Base-by-base conservation (phyloP, 495 filamentous ascomycete species). In the Penicillium fimorum region DNA sequence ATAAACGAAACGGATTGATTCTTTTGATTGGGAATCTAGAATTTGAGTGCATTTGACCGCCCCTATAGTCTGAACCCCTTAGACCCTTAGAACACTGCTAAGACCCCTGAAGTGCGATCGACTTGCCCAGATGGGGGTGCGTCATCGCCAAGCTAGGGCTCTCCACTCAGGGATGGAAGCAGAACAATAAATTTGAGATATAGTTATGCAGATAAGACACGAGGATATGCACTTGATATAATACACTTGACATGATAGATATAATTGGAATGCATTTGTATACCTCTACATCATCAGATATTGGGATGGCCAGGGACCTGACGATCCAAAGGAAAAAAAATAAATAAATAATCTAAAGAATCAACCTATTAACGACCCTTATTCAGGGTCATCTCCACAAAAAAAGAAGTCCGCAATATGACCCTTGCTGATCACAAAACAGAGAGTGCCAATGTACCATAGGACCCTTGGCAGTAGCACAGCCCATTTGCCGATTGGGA, bases 341-440 rank as follows among this genome's bases (percentile, higher is more conserved):
- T 27, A 29, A 32, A 47, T 30, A 27, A 20, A 47, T 47, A 52
- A 40, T 30, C 42, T 41, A 42, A 38, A 38, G 27, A 38, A 41
- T 5, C 0, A 13, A 17, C 47, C 32, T 37, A 47, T 47, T 10
- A 17, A 24, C 42, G 1, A 24, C 20, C 22, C 8, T 27, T 2
- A n/a, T 45, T 53, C 18, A 40, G 41, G 47, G 48, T 20, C 20
- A 29, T 22, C 35, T 6, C 50, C 35, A 38, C 50, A 43, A 7
- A 43, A 37, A 15, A 44, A 17, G n/a, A n/a, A 10, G 25, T 33
- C 52, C 52, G 24, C 4, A 18, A 46, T 45, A 20, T 37, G 33
- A 51, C 57, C 57, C 61, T 63, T 58, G 51, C 43, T 50, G 58
- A 62, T 61, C 48, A 35, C 38, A 40, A 50, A 57, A 32, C 53